Percentiles rank a stretch among this genome's conserved stretches.
These are phyloP conservation scores for Globisporangium acanthophoron DNA, from an alignment of 352 stramenopile species.

Conservation along the genomic window DNA sequence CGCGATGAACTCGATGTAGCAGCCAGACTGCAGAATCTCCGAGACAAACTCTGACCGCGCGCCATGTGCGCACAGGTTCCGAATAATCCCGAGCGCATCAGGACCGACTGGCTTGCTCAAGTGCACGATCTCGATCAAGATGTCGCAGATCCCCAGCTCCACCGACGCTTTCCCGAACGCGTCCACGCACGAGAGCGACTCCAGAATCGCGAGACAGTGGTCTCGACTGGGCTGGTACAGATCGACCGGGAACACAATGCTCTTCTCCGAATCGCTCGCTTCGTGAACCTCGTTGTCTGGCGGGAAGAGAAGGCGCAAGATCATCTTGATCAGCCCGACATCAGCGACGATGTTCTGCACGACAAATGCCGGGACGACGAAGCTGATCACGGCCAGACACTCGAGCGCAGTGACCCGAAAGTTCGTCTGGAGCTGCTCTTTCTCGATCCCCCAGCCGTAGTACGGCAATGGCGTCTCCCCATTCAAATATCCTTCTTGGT, in stretches of 20 bases:
- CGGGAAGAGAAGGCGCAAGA: conserved; percentile 68
- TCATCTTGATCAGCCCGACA: conserved; percentile 59
- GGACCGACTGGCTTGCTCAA: conserved; percentile 47
- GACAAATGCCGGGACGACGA: conserved; percentile 47
- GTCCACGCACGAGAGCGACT: conserved; percentile 51
- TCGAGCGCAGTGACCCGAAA: conserved; percentile 60
- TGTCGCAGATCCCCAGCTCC: conserved; percentile 63
- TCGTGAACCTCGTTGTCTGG: conserved; percentile 76
- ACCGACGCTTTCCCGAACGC: conserved; percentile 46
- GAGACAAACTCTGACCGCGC: conserved; percentile 37
- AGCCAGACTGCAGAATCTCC: conserved; percentile 65
- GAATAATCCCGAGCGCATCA: conserved; percentile 52
- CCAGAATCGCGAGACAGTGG: conserved; percentile 53
- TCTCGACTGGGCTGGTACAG: conserved; percentile 58
- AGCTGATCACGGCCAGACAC: conserved; percentile 54
- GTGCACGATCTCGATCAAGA: conserved; percentile 73
- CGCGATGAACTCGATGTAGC: conserved; percentile 76
- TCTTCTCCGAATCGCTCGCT: conserved; percentile 40
- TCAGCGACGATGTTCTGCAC: conserved; percentile 53
- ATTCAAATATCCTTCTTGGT: conserved; percentile 22
- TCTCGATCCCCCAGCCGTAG: conserved; percentile 50
- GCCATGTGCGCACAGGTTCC: conserved; percentile 54
- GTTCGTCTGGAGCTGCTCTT: conserved; percentile 37
- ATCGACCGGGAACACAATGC: conserved; percentile 44
- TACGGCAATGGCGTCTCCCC: conserved; percentile 36